phyloP scores from a whole-genome alignment of 1,284 basidiomycete genomes.

The Jaminaea rosea region DNA sequence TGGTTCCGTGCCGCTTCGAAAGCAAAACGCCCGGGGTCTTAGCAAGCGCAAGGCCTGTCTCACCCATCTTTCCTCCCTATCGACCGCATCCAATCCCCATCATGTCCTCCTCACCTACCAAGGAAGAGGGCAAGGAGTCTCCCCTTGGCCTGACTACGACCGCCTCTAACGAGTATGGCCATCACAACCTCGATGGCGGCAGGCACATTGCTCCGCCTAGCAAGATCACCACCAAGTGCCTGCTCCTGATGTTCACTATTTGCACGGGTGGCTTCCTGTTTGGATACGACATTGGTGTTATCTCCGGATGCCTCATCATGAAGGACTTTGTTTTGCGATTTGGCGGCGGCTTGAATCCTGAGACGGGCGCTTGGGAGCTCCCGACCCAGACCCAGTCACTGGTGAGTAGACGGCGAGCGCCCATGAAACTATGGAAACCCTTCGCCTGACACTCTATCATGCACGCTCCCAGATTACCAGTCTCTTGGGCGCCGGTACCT shows the following conservation, averaged over 20 bases:
- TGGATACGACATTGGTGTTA: constrained; percentile 29
- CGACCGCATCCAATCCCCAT: too few relatives aligned
- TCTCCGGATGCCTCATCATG: constrained; percentile 29
- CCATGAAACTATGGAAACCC: too few relatives aligned
- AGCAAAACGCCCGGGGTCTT: too few relatives aligned
- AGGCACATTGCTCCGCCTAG: constrained; percentile 13
- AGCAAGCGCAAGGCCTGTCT: too few relatives aligned
- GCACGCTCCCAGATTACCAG: constrained; percentile 63
- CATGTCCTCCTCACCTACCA: too few relatives aligned
- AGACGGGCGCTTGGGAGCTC: constrained; percentile 6
- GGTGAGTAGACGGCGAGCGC: too few relatives aligned
- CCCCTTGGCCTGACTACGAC: too few relatives aligned
- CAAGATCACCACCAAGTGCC: constrained; percentile 18
- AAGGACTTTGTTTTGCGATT: constrained; percentile 21
- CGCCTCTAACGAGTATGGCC: too few relatives aligned
- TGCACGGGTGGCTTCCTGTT: constrained; percentile 27
- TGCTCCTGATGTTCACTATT: constrained; percentile 21
- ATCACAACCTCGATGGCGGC: not conserved
- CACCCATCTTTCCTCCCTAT: too few relatives aligned
- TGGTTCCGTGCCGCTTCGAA: too few relatives aligned
- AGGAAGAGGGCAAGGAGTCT: too few relatives aligned
- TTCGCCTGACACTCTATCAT: too few relatives aligned
- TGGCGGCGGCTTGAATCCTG: constrained; percentile 7
- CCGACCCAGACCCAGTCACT: constrained; percentile 50
- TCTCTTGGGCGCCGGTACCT: constrained; percentile 64